Base-by-base conservation (phyloP, 2,329 filamentous ascomycete genomes). In the Penicillium olsonii region DNA sequence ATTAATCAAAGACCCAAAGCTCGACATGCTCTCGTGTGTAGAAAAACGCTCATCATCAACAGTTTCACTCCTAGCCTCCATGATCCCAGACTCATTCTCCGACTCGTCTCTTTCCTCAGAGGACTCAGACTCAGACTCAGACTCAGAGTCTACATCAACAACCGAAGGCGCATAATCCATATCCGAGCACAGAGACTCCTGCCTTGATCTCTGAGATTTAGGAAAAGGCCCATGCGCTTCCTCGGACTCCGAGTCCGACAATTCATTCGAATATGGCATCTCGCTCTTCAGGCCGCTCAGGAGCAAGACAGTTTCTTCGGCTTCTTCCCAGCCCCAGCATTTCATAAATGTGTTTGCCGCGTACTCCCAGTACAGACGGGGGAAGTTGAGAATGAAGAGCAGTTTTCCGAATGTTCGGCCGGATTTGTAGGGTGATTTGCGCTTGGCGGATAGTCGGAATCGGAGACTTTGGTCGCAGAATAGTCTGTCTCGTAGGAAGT, bases 401-500 rank as follows among this genome's bases (percentile, higher is more conserved):
- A 70, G 37, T 14, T 57, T 61, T 2, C 62, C 62, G 14, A 69
- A 29, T 7, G 45, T 40, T 2, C 37, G 14, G 1, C 68, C 65
- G 18, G 57, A 55, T 4, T 35, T 20, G 5, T 42, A 45, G 1
- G 41, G 17, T 6, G 29, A 19, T 22, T 46, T 46, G 6, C n/a
- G 12, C 6, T 19, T 46, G 6, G 4, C 5, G 11, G 45, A 24
- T 7, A 70, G 42, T 0, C 34, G 50, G 1, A 11, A 10, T 8
- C 62, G 57, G 9, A 72, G 27, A 0, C 17, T 1, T 1, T 5
- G 15, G 4, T 52, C 34, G 24, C 55, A 62, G 0, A n/a, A 26
- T 11, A 24, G 18, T 1, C 29, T 38, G 0, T 29, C 27, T 0
- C 41, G 33, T 6, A 72, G 63, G 0, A 37, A 37, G 0, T 52